Percentiles rank a stretch among this genome's conserved stretches.
Conservation (phyloP, 2,329 filamentous ascomycete species). For the Rutstroemia sp. region DNA sequence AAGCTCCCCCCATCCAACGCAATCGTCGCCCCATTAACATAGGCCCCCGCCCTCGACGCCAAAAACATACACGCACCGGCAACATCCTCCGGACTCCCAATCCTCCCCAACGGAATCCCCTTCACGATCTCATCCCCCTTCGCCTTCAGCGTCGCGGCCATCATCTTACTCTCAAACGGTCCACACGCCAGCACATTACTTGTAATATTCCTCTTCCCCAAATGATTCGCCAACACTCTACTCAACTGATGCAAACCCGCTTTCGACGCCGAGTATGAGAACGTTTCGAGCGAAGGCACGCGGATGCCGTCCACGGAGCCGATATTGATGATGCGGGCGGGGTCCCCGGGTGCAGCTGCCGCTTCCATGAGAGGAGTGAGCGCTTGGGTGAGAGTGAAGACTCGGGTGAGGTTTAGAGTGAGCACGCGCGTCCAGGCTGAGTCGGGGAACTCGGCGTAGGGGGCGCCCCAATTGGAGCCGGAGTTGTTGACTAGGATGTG, state of each 20-base stretch:
- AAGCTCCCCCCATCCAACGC: slow-evolving; percentile 51
- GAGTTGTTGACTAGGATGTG: slow-evolving; percentile 61
- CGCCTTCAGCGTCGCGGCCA: slow-evolving; percentile 60
- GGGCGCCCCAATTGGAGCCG: slow-evolving; percentile 56
- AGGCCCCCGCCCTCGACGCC: slow-evolving; percentile 57
- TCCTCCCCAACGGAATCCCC: slow-evolving; percentile 58
- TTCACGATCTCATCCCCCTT: slow-evolving; percentile 46
- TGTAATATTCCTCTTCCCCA: slow-evolving; percentile 53
- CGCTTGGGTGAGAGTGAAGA: slow-evolving; percentile 57
- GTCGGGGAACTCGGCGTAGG: slow-evolving; percentile 52
- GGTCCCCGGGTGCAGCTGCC: slow-evolving; percentile 35
- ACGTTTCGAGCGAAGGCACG: slow-evolving; percentile 52
- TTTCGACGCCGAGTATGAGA: slow-evolving; percentile 53
- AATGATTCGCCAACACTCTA: slow-evolving; percentile 54
- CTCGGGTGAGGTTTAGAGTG: slow-evolving; percentile 53
- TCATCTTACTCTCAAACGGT: slow-evolving; percentile 65
- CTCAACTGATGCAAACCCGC: slow-evolving; percentile 58
- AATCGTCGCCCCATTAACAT: slow-evolving; percentile 58
- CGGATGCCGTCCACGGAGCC: slow-evolving; percentile 56
- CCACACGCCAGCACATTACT: slow-evolving; percentile 65
- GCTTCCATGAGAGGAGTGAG: slow-evolving; percentile 55
- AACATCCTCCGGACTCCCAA: slow-evolving; percentile 61
- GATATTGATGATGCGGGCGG: slow-evolving; percentile 56
- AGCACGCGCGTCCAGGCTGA: slow-evolving; percentile 50
- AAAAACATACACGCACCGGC: slow-evolving; percentile 67